Evolutionary conservation across 2,329 filamentous ascomycete genomes (phyloP), one percentile per base, ranked within the genome.

Genomic region (Verticillium albo-atrum): DNA sequence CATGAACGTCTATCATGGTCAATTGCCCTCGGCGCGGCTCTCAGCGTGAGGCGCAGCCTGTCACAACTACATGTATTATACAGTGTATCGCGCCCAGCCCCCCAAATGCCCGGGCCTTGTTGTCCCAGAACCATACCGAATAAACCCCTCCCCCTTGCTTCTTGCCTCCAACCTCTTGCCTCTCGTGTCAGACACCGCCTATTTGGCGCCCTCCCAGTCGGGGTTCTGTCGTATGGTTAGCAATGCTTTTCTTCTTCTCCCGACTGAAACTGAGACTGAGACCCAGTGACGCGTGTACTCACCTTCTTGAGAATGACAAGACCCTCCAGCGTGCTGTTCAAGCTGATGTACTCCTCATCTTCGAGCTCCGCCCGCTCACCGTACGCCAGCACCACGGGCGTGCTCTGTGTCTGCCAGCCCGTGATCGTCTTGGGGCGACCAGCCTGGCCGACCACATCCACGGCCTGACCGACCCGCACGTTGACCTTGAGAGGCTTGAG

Each of bases 381-480:
- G 71, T 97, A 89, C n/a, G 91, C 89, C 68, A 99, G 80, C 61
- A 99, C 81, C 54, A 99, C 95, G 1, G 95, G 95, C n/a, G 95
- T 99, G 79, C 91, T 97, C 81, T 99, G 95, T 65, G 95, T 99
- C 78, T 99, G 95, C 95, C 95, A 99, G 57, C 95, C 95, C 10
- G 95, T 99, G 69, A 99, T 99, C 2, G 95, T 99, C 88, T 99
- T 98, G 66, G 95, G 95, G 63, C 94, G 86, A 72, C 95, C 95
- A 14, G 96, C 95, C 75, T 98, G 95, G 56, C 95, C 96, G 47
- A 99, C 95, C 50, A 99, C 93, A 72, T 99, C 95, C 23, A 99
- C 96, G 17, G 96, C 95, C 78, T 99, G 96, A 75, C 95, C 95
- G 52, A 99, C 94, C 32, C 95, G 90, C 17, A 99, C 95, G 68